Base-by-base conservation (phyloP, 1,284 basidiomycete species). In the Apiotrichum akiyoshidainum region DNA sequence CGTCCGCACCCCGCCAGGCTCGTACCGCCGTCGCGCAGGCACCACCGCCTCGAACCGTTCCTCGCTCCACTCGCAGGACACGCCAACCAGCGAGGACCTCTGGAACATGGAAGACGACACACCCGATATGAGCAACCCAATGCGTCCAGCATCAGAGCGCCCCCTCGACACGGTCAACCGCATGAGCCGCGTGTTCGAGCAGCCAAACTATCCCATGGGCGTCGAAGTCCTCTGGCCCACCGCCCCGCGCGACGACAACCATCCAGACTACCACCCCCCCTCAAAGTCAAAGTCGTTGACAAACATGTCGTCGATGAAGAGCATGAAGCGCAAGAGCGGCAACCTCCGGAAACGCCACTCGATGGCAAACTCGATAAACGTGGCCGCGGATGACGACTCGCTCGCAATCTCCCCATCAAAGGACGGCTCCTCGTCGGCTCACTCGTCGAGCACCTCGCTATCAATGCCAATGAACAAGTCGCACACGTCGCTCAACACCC, bases 81-180 rank as follows among this genome's bases (percentile, higher is more conserved):
- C 37, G 6, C 51, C 71, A 45, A 74, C 65, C 37, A 69, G 70
- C 51, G 74, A 76, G 37, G 73, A 76, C 35, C 59, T 76, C 22
- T 76, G 75, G 75, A 45, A 56, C 2, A 53, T 76, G 45, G 72
- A 68, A 26, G 64, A 66, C 51, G 64, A 66, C 31, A 58, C 65
- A 2, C 72, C 74, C 11, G 77, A 78, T 65, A 63, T 74, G 69
- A 74, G 71, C 61, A 78, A 78, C 61, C 77, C 77, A 0, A 62
- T 59, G 45, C 66, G 72, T 11, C 59, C 60, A 26, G 65, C 73
- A 12, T 64, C 64, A 10, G 77, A 78, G 60, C 63, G 72, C 41
- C 77, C 77, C 3, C 60, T 78, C 26, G 75, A 77, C 61, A 78
- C 77, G 0, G 63, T 77, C 2, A 57, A 70, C 50, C 60, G 74